Base-by-base conservation (phyloP, 768 basidiomycete species). In the Lactarius pseudohatsudake region DNA sequence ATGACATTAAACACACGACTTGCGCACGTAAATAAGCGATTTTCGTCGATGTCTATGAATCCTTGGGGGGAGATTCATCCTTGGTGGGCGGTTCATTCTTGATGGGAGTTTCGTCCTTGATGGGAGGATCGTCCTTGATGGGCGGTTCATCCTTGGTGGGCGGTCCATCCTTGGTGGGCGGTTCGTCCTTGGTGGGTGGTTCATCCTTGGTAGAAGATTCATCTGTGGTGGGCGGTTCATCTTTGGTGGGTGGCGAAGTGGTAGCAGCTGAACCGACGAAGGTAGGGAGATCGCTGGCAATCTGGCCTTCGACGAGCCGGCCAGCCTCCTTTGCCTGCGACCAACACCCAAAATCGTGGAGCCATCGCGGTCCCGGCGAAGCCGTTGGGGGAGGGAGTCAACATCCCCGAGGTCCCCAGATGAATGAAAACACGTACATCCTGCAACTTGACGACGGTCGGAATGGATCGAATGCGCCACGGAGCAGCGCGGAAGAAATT, bases 401-500 rank as follows among this genome's bases (percentile, higher is more conserved):
- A 22, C 50, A 16, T 7, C 26, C 50, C 50, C 34, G 40, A 30
- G 61, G 32, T 13, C 55, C 57, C 54, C 15, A 32, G 58, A 62
- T 61, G 53, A 67, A 70, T 38, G 41, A 61, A 60, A 59, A 41
- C 18, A 78, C 84, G 69, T 72, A 90, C 90, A 70, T 87, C 79
- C 70, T 79, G 73, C 26, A 86, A 61, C 70, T 81, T 85, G 57
- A 92, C 79, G 64, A 92, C 83, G 8, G 91, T 91, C 16, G 91
- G 91, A 32, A 92, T 79, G 30, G 76, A 77, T 20, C 73, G 75
- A 57, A 92, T 72, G 5, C 82, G 79, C 86, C 89, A 91, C 4
- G 89, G 88, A 18, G 78, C 81, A 61, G 80, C 80, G 64, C 89
- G 85, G 72, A 85, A 89, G 2, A 79, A 70, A 69, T 89, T 89